Evolutionary conservation across 208 protist genomes (phyloP), one percentile per base, ranked within the genome.

Genomic region (Leptomonas pyrrhocoris): DNA sequence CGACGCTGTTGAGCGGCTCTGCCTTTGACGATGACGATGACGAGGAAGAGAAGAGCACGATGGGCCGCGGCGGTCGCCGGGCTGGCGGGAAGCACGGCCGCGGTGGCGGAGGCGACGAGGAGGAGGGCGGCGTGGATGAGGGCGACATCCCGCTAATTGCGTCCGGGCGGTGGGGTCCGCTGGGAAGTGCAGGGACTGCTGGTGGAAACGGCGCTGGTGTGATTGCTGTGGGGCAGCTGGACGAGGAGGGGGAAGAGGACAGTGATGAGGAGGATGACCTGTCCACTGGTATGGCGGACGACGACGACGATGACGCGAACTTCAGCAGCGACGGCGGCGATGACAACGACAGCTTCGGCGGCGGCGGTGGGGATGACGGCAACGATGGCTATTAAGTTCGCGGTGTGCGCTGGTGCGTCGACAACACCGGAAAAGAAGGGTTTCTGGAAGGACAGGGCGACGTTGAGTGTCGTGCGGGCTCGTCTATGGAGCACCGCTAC

Each of bases 281-380:
- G 16, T 81, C 77, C 23, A 76, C 71, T 19, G 63, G 77, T 40
- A 74, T 85, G 27, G 65, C 69, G 28, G 64, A 81, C 23, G 73
- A 80, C 38, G 88, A 90, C 58, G 88, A 93, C 60, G 88, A 94
- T 57, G 88, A 94, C 58, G 63, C 53, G 19, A 74, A 80, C 58
- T 45, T 61, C 56, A 69, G 58, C 31, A 60, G 55, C 40, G 62
- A 78, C 25, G 77, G 75, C 61, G 79, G 59, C 34, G 79, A 76
- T 34, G 73, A 86, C 34, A 67, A 68, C 28, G 76, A 75, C 46
- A 64, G 70, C 56, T 79, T 85, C 53, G 85, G 71, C 15, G 82
- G 79, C 30, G 77, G 85, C n/a, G 82, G 81, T 30, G 76, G 74
- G 34, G 83, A 79, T 18, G 77, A 85, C 59, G 82, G 83, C 25